Evolutionary conservation across 805 yeast species (phyloP).

Genomic region (Teunomyces cretensis): DNA sequence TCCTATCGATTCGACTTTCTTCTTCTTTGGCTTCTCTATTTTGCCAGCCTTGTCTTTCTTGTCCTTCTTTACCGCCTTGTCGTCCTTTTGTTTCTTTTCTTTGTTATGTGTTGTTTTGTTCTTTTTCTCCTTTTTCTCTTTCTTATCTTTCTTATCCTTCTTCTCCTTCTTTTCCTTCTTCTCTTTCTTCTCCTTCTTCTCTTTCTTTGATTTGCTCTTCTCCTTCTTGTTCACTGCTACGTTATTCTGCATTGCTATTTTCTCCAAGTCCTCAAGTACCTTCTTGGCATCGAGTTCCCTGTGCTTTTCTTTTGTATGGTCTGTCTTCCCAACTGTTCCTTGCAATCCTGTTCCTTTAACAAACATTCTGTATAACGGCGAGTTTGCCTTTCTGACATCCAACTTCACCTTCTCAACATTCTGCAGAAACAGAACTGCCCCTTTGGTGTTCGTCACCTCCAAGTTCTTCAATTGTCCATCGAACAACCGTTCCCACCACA

Average conservation of each 20-base stretch:
- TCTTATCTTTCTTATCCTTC: slow-evolving; percentile 18
- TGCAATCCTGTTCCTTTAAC: slow-evolving; percentile 81
- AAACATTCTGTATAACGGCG: slow-evolving; percentile 83
- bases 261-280: slow-evolving; percentile 10
- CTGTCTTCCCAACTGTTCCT: slow-evolving; percentile 63
- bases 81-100: slow-evolving; percentile 22
- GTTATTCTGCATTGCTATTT: slow-evolving; percentile 25
- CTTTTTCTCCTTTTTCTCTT: slow-evolving; percentile 25
- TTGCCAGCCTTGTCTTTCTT: slow-evolving; percentile 19
- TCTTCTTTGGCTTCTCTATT: slow-evolving; percentile 21
- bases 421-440: slow-evolving; percentile 52
- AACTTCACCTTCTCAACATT: slow-evolving; percentile 46
- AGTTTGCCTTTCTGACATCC: slow-evolving; percentile 49
- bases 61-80: slow-evolving; percentile 19
- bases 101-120: slow-evolving; percentile 23
- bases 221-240: slow-evolving; percentile 17
- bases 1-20: slow-evolving; percentile 17
- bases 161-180: slow-evolving; percentile 23
- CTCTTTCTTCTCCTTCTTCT: slow-evolving; percentile 32
- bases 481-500: slow-evolving; percentile 97
- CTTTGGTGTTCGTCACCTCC: slow-evolving; percentile 48
- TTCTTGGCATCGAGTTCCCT: slow-evolving; percentile 18
- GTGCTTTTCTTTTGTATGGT: slow-evolving; percentile 17
- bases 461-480: slow-evolving; percentile 87
- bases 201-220: slow-evolving; percentile 8